phyloP scores from a whole-genome alignment of 2,329 filamentous ascomycete species.

The Chaetomium strumarium region DNA sequence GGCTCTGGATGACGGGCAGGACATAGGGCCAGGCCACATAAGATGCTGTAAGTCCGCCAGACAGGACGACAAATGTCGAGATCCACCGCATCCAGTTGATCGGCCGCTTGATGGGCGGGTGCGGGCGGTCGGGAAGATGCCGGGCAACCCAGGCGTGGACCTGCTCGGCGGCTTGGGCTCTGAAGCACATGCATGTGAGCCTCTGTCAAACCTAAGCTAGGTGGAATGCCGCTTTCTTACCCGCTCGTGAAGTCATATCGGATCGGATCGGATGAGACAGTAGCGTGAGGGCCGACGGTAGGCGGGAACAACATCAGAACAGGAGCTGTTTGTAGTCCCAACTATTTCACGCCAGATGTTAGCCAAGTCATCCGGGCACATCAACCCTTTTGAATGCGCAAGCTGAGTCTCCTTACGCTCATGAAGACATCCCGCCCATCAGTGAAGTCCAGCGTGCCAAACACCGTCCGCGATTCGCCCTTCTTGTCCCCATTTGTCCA shows the following conservation, averaged over 20 bases:
- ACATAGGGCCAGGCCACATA: constrained; percentile 73
- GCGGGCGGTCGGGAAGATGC: constrained; percentile 70
- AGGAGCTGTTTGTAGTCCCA: constrained; percentile 89
- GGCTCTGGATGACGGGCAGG: constrained; percentile 75
- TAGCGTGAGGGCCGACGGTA: constrained; percentile 74
- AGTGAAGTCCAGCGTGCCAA: constrained; percentile 79
- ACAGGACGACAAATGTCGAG: constrained; percentile 58
- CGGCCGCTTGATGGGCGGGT: constrained; percentile 73
- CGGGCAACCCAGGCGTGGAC: constrained; percentile 73
- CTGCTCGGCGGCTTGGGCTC: constrained; percentile 68
- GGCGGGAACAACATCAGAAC: constrained; percentile 84
- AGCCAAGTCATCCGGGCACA: constrained; percentile 5
- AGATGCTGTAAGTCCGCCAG: constrained; percentile 63
- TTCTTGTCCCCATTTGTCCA: constrained; percentile 82
- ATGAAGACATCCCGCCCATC: constrained; percentile 82
- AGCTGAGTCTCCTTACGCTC: constrained; percentile 55
- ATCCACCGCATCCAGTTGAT: constrained; percentile 80
- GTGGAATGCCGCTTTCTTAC: constrained; percentile 43
- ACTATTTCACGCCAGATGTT: constrained; percentile 42
- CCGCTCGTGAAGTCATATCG: constrained; percentile 81
- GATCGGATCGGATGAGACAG: constrained; percentile 58
- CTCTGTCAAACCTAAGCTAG: background rate
- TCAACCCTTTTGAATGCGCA: background rate
- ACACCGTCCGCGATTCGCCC: constrained; percentile 66
- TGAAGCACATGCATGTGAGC: constrained; percentile 31